Evolutionary conservation across 2,329 filamentous ascomycete genomes (phyloP).

Genomic region (Hymenoscyphus scutula): DNA sequence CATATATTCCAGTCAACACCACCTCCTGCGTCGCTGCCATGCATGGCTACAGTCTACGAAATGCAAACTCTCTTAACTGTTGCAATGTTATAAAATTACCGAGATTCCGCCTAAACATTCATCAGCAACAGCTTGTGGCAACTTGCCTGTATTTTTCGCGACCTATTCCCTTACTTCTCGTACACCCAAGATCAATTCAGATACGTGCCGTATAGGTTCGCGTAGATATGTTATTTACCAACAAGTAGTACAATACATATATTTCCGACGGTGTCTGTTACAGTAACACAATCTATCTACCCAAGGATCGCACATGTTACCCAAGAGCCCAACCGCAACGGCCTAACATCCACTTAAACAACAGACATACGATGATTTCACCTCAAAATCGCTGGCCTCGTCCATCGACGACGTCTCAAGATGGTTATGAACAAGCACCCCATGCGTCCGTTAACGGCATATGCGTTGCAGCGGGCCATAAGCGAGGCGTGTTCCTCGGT

Average conservation of each 20-base stretch:
- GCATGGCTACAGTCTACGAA: no score
- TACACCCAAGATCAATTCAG: not conserved
- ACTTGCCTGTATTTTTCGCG: not conserved
- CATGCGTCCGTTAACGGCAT: conserved; percentile 33
- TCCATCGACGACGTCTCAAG: conserved; percentile 15
- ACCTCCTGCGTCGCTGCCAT: not conserved
- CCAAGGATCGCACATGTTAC: not conserved
- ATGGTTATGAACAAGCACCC: conserved; percentile 18
- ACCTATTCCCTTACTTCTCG: not conserved
- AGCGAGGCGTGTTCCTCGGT: conserved; percentile 25
- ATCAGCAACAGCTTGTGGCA: not conserved
- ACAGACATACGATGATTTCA: not conserved
- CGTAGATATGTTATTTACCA: not conserved
- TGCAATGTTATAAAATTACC: not conserved
- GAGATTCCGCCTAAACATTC: not conserved
- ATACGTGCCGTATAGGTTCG: not conserved
- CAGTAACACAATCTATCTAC: not conserved
- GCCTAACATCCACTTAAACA: not conserved
- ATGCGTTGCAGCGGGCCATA: conserved; percentile 15
- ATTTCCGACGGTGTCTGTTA: not conserved
- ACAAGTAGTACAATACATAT: not conserved
- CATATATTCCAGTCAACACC: not conserved
- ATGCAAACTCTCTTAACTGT: no score
- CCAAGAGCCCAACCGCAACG: not conserved
- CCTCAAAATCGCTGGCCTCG: conserved; percentile 13